A percentile compares a stretch with the other conserved stretches of the same genome.
Conservation (phyloP, 139 green algal species). For the Chlorella sp. region DNA sequence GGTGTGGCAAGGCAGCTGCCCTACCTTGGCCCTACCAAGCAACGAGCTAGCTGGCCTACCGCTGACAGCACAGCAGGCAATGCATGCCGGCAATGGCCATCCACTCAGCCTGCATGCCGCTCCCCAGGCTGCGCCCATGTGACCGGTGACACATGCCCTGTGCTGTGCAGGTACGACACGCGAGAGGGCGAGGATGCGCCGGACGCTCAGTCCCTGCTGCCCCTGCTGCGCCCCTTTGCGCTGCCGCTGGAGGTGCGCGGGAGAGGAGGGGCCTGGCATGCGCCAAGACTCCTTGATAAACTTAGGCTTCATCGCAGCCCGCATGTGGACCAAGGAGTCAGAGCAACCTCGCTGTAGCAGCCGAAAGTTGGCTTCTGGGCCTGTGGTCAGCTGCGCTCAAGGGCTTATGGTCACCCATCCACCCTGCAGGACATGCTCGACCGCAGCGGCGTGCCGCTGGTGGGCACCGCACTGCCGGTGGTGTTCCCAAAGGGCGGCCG, state of each 20-base stretch:
- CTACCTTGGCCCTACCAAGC: too few species aligned
- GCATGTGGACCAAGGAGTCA: too few species aligned
- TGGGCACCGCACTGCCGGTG: constrained; percentile 55
- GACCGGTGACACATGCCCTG: too few species aligned
- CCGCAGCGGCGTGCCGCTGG: not conserved
- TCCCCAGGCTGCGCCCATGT: too few species aligned
- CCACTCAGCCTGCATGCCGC: too few species aligned
- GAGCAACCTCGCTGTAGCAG: too few species aligned
- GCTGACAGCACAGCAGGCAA: not conserved
- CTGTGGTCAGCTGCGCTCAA: too few species aligned
- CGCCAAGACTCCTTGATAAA: too few species aligned
- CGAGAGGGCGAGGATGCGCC: not conserved
- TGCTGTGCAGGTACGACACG: constrained; percentile 28
- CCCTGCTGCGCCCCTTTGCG: constrained; percentile 18
- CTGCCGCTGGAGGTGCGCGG: constrained; percentile 6
- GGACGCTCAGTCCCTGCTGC: not conserved
- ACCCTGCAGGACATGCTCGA: constrained; percentile 3
- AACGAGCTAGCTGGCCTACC: not conserved
- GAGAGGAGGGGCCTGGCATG: too few species aligned
- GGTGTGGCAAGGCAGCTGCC: not conserved
- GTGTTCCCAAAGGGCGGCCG: constrained; percentile 17
- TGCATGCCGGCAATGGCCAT: not conserved
- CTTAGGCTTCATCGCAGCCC: too few species aligned
- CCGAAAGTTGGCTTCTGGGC: too few species aligned
- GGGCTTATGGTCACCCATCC: too few species aligned